These are phyloP conservation scores for Thuja plicata DNA, from an alignment of 83 land plant genomes.

Conservation along the genomic window DNA sequence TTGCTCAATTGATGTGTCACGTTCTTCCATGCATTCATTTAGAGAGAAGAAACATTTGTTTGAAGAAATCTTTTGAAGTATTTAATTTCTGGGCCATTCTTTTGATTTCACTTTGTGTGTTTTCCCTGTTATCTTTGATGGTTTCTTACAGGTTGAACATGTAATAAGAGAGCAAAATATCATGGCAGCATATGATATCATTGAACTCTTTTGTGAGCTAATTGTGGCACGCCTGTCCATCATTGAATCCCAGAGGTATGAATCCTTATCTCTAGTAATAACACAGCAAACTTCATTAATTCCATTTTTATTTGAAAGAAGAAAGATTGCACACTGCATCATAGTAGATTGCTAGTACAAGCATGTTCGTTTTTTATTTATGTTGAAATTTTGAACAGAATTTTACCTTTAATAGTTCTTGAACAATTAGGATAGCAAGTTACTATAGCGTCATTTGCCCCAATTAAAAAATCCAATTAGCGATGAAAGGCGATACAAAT, in stretches of 20 bases:
- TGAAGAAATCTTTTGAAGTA: not conserved
- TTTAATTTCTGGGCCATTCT: not conserved
- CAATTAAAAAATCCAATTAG: not conserved
- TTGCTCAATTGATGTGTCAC: not conserved
- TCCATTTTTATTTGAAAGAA: no score
- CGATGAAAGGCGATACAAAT: not conserved
- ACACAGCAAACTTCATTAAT: not conserved
- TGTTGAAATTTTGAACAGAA: not conserved
- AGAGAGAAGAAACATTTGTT: not conserved
- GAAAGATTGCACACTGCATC: not conserved
- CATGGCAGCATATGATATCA: conserved; percentile 78
- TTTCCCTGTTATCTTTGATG: not conserved
- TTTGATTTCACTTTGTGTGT: not conserved
- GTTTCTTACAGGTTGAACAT: conserved; percentile 71
- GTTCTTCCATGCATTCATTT: not conserved
- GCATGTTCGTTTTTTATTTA: not conserved
- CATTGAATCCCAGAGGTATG: conserved; percentile 66
- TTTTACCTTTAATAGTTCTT: not conserved
- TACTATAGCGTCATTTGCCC: not conserved
- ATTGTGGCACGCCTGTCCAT: conserved; percentile 64
- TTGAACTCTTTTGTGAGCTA: conserved; percentile 78
- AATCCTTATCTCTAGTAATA: not conserved
- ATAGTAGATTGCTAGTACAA: not conserved
- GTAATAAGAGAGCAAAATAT: conserved; percentile 82
- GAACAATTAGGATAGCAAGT: not conserved